These are phyloP conservation scores for Claviceps capensis DNA, from an alignment of 2,329 filamentous ascomycete species.

Conservation along the genomic window DNA sequence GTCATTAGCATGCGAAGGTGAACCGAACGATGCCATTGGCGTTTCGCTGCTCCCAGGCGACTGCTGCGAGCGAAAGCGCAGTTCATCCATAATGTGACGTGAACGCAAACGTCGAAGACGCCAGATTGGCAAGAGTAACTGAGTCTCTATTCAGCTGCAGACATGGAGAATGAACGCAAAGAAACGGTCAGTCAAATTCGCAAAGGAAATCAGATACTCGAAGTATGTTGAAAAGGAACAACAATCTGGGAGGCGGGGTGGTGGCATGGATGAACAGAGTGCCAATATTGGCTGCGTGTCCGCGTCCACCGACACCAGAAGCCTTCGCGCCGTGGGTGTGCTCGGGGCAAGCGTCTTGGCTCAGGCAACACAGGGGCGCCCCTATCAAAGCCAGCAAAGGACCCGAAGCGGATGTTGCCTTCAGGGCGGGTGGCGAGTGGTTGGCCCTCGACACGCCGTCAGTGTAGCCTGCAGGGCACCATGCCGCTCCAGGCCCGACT, in stretches of 20 bases:
- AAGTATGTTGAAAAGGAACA: slow-evolving; percentile 14
- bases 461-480: neutral
- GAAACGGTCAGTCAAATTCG: slow-evolving; percentile 15
- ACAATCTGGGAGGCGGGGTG: slow-evolving; percentile 19
- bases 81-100: slow-evolving; percentile 50
- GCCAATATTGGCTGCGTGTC: slow-evolving; percentile 5
- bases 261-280: slow-evolving; percentile 12
- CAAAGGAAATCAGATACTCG: slow-evolving; percentile 8
- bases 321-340: slow-evolving; percentile 4
- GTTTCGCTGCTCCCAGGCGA: slow-evolving; percentile 59
- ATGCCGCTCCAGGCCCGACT: neutral
- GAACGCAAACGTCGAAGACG: slow-evolving; percentile 25
- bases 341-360: slow-evolving; percentile 10
- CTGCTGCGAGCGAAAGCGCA: slow-evolving; percentile 65
- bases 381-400: slow-evolving; percentile 2
- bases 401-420: slow-evolving; percentile 4
- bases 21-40: slow-evolving; percentile 60
- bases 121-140: slow-evolving; percentile 22
- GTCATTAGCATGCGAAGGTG: slow-evolving; percentile 56
- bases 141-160: slow-evolving; percentile 19
- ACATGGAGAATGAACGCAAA: slow-evolving; percentile 22
- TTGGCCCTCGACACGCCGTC: slow-evolving; percentile 4
- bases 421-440: slow-evolving; percentile 1
- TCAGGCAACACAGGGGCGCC: neutral
- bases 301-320: neutral